Evolutionary conservation across 139 green algal genomes (phyloP).

Genomic region (Dunaliella primolecta): DNA sequence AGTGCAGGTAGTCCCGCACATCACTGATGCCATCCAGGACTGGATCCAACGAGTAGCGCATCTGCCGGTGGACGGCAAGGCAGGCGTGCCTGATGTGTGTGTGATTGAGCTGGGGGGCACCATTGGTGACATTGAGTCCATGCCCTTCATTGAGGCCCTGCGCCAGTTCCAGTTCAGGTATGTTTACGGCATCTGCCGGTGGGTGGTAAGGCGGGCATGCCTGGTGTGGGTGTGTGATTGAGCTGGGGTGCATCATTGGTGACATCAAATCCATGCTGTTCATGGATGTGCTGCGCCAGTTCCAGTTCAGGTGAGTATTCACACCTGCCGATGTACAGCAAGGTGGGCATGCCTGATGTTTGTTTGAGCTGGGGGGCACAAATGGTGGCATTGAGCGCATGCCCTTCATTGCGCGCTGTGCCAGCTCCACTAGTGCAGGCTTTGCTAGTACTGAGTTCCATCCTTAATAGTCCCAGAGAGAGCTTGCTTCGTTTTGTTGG

Average conservation of each 20-base stretch:
- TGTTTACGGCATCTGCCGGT: conserved; percentile 66
- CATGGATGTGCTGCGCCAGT: conserved; percentile 86
- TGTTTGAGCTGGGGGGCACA: conserved; percentile 98
- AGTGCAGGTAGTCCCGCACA: conserved; percentile 95
- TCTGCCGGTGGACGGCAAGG: conserved; percentile 82
- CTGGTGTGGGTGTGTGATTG: conserved; percentile 96
- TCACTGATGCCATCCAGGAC: conserved; percentile 97
- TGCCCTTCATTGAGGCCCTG: conserved; percentile 95
- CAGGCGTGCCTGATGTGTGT: conserved; percentile 86
- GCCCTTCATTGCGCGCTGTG: conserved; percentile 92
- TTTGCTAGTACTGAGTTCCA: too few relatives aligned
- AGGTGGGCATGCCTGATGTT: conserved; percentile 71
- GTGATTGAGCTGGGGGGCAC: conserved; percentile 98
- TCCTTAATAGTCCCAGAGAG: too few relatives aligned
- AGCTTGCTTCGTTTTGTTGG: too few relatives aligned
- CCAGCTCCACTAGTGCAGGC: conserved; percentile 54
- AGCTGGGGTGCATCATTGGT: conserved; percentile 96
- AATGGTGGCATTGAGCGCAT: conserved; percentile 98
- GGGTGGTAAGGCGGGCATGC: conserved; percentile 70
- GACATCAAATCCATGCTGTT: conserved; percentile 99
- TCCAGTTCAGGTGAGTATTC: conserved; percentile 48
- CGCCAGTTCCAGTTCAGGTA: conserved; percentile 68
- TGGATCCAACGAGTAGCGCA: conserved; percentile 97
- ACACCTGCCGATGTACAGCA: conserved; percentile 84
- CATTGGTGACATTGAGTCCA: conserved; percentile 97